Evolutionary conservation across 139 green algal species (phyloP).

Genomic region (Trebouxia sp.): DNA sequence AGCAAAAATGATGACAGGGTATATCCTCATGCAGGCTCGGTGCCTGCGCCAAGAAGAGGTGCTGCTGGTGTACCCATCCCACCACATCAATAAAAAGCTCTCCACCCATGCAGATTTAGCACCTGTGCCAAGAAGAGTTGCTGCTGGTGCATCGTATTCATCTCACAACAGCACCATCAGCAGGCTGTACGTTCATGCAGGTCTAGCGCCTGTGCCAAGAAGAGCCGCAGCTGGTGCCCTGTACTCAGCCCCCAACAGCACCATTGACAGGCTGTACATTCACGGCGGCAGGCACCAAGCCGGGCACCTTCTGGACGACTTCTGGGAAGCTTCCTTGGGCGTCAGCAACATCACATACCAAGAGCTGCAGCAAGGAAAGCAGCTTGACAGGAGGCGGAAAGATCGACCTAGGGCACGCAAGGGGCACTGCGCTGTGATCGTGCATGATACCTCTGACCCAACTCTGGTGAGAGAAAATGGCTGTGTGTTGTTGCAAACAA

Average conservation of each 20-base stretch:
- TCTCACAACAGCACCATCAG: too few relatives aligned
- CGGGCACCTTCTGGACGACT: not conserved
- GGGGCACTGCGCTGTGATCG: not conserved
- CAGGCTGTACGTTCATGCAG: slow-evolving; percentile 9
- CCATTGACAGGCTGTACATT: not conserved
- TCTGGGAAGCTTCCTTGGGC: slow-evolving; percentile 1
- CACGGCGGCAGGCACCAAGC: slow-evolving; percentile 1
- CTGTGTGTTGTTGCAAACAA: not conserved
- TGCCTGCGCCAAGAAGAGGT: too few relatives aligned
- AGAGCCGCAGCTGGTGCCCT: slow-evolving; percentile 20
- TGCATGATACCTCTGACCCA: not conserved
- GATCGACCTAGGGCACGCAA: not conserved
- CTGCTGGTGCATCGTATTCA: too few relatives aligned
- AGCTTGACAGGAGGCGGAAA: not conserved
- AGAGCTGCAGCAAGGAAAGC: not conserved
- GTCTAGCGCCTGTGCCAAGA: not conserved
- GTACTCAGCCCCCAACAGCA: not conserved
- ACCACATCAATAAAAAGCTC: too few relatives aligned
- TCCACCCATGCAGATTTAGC: too few relatives aligned
- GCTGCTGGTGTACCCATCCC: too few relatives aligned
- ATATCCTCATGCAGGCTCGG: too few relatives aligned
- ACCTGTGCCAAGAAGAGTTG: too few relatives aligned
- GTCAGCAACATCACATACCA: slow-evolving; percentile 1
- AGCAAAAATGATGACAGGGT: too few relatives aligned
- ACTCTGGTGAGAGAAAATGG: not conserved